Conservation (phyloP, 129 eudicot genomes). For the sunflower (Helianthus annuus) region HanXRQr2.0-SUNRISE NC_035442.2:163653065-163653564, state of each 20-base stretch:
- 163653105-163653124: constrained; percentile 75
- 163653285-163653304: background rate
- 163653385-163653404: too few relatives aligned
- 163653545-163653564: constrained; percentile 36
- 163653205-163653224: constrained; percentile 46
- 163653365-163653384: too few relatives aligned
- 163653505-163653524: too few relatives aligned
- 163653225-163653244: constrained; percentile 96
- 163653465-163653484: too few relatives aligned
- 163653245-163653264: constrained; percentile 63
- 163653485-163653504: too few relatives aligned
- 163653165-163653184: background rate
- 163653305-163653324: constrained; percentile 38
- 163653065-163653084: too few relatives aligned
- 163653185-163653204: background rate
- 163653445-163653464: too few relatives aligned
- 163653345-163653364: too few relatives aligned
- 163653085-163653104: constrained; percentile 73
- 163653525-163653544: too few relatives aligned
- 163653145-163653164: background rate
- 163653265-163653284: constrained; percentile 15
- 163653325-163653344: too few relatives aligned
- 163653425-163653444: too few relatives aligned
- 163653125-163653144: constrained; percentile 13
- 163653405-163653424: too few relatives aligned